Evolutionary conservation across 768 basidiomycete species (phyloP).

Genomic region (Porphyrellus cyaneotinctus): DNA sequence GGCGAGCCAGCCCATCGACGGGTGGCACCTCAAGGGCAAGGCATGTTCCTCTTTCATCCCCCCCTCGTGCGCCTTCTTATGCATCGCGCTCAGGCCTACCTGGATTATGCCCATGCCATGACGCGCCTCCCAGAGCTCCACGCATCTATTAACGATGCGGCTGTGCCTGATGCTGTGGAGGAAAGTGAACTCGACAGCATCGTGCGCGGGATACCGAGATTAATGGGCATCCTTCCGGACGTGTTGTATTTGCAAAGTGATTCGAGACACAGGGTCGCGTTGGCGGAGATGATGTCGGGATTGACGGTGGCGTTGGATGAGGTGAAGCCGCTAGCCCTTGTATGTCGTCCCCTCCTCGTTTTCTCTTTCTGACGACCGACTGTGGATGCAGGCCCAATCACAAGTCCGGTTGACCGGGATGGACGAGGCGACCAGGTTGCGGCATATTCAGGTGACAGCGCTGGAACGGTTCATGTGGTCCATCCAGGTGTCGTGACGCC

Average conservation of each 20-base stretch:
- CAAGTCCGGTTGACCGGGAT: constrained; percentile 44
- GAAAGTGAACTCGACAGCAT: constrained; percentile 58
- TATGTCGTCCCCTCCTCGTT: constrained; percentile 31
- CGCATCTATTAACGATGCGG: constrained; percentile 39
- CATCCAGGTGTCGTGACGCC: constrained; percentile 37
- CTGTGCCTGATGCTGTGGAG: constrained; percentile 44
- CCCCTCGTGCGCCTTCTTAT: constrained; percentile 3
- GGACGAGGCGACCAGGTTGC: constrained; percentile 56
- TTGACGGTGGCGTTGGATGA: constrained; percentile 58
- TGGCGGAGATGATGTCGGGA: constrained; percentile 69
- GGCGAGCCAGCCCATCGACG: constrained; percentile 50
- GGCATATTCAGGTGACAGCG: constrained; percentile 60
- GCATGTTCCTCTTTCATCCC: constrained; percentile 34
- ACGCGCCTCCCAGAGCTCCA: constrained; percentile 55
- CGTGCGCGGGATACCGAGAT: constrained; percentile 53
- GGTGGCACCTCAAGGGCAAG: constrained; percentile 85
- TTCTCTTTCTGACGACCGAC: not conserved
- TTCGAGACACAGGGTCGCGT: constrained; percentile 62
- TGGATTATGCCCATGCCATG: constrained; percentile 70
- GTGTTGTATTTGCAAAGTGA: constrained; percentile 56
- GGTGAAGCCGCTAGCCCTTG: constrained; percentile 56
- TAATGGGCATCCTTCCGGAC: constrained; percentile 67
- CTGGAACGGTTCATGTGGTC: constrained; percentile 62
- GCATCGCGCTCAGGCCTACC: constrained; percentile 45
- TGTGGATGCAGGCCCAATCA: constrained; percentile 32